phyloP scores from a whole-genome alignment of 2,329 filamentous ascomycete species.

The Colletotrichum scovillei region DNA sequence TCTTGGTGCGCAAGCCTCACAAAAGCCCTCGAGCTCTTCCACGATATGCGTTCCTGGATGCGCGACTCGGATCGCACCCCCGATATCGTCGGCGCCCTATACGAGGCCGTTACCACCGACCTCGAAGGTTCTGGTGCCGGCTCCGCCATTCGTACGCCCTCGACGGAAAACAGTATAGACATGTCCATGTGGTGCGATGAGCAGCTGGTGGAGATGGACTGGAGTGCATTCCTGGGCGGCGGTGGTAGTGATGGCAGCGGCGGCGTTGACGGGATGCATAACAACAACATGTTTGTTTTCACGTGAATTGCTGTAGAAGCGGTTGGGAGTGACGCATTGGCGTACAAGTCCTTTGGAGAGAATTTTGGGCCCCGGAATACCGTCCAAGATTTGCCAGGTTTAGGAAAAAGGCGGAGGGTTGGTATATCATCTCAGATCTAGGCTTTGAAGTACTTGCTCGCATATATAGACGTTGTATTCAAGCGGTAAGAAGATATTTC shows the following conservation, averaged over 20 bases:
- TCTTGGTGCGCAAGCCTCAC: constrained; percentile 40
- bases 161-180: constrained; percentile 40
- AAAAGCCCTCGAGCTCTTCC: constrained; percentile 41
- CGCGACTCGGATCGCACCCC: constrained; percentile 41
- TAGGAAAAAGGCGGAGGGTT: not conserved
- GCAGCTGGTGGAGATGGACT: constrained; percentile 42
- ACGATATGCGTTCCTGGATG: constrained; percentile 45
- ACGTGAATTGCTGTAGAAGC: not conserved
- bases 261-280: not conserved
- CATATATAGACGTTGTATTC: not conserved
- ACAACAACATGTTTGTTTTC: not conserved
- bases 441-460: not conserved
- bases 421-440: not conserved
- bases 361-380: not conserved
- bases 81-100: constrained; percentile 42
- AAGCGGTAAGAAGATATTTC: too few relatives aligned
- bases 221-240: constrained; percentile 39
- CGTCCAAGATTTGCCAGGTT: not conserved
- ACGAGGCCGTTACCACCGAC: constrained; percentile 40
- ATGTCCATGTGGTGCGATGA: constrained; percentile 43
- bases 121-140: constrained; percentile 34
- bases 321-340: not conserved
- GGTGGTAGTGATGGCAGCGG: not conserved
- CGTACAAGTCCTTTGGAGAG: not conserved
- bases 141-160: constrained; percentile 38